Evolutionary conservation across 2,329 filamentous ascomycete species (phyloP).

Genomic region (Hypoxylon sp.): DNA sequence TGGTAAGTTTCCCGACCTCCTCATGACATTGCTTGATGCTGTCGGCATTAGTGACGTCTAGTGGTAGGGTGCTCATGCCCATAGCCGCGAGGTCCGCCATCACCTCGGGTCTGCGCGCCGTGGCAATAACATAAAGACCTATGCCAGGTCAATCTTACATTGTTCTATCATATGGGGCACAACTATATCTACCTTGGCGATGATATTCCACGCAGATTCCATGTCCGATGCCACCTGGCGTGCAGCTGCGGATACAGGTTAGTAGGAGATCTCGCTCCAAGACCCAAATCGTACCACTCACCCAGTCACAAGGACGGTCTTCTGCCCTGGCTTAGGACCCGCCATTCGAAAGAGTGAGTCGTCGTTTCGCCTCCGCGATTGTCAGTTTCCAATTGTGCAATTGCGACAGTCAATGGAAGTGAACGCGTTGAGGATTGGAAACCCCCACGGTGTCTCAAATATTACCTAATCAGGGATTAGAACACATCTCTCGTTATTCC

Average conservation of each 20-base stretch:
- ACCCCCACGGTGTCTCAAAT: conserved; percentile 3
- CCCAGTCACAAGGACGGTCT: conserved; percentile 43
- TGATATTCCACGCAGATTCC: conserved; percentile 69
- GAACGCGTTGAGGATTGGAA: neutral
- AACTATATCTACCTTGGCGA: conserved; percentile 59
- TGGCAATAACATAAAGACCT: conserved; percentile 71
- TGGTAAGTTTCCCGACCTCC: conserved; percentile 64
- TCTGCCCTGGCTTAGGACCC: conserved; percentile 37
- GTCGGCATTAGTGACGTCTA: conserved; percentile 68
- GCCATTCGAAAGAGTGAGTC: conserved; percentile 25
- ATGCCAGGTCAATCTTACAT: conserved; percentile 2
- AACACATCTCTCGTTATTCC: neutral
- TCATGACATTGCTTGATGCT: conserved; percentile 66
- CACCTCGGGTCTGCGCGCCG: conserved; percentile 66
- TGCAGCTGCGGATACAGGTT: conserved; percentile 60
- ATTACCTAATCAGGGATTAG: neutral
- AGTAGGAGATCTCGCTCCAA: neutral
- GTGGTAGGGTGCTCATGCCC: conserved; percentile 65
- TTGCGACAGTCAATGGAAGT: neutral
- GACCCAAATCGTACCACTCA: conserved; percentile 8
- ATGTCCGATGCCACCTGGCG: conserved; percentile 71
- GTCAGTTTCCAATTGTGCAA: neutral
- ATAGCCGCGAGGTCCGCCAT: conserved; percentile 61
- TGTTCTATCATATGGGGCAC: neutral
- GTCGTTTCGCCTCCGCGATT: neutral